Base-by-base conservation (phyloP, 257 asterid genomes). In the Solanum megistacrolobum region DNA sequence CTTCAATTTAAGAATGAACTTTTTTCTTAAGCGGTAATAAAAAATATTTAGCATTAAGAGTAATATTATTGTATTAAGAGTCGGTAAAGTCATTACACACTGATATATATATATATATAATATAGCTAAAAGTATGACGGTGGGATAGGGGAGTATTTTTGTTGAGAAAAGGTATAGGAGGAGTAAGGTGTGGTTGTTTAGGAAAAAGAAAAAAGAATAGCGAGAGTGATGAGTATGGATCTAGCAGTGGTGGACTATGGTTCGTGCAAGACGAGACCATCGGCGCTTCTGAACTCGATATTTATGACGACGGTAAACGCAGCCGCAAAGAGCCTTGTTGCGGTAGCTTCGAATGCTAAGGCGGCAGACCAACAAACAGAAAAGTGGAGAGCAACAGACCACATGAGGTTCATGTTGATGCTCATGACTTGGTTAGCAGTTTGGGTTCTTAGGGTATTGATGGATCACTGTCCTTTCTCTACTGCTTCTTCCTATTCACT, bases 241-340 rank as follows among this genome's bases (percentile, higher is more conserved):
- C 89, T 86, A 75, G 83, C 86, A 34, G 86, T 89, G 62, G 86
- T 89, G 20, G 39, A 27, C 3, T 48, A 83, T 43, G 89, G 90
- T 21, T 82, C 87, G 66, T 74, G 55, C 35, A 88, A 32, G 84
- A 82, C 90, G 16, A 90, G 65, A 82, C 92, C 90, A 25, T 88
- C 92, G 7, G 85, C 90, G 0, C 92, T 90, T 16, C 79, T 90
- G 23, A 88, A 90, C 86, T 88, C 90, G 23, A 72, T 90, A 2
- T 90, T 90, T 76, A 75, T 86, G 90, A 65, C 87, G 4, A 90
- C 90, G 9, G 92, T 90, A 5, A 90, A 90, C 87, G 86, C 89
- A 7, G 90, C 90, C 1, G 92, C 92, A 6, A 90, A 86, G 88
- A 87, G 90, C 68, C 92, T 90, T 11, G 90, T 88, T 55, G 83